Evolutionary conservation across 176 grass and related monocot species (phyloP).

Genomic region (Oryza glumipatula): DNA sequence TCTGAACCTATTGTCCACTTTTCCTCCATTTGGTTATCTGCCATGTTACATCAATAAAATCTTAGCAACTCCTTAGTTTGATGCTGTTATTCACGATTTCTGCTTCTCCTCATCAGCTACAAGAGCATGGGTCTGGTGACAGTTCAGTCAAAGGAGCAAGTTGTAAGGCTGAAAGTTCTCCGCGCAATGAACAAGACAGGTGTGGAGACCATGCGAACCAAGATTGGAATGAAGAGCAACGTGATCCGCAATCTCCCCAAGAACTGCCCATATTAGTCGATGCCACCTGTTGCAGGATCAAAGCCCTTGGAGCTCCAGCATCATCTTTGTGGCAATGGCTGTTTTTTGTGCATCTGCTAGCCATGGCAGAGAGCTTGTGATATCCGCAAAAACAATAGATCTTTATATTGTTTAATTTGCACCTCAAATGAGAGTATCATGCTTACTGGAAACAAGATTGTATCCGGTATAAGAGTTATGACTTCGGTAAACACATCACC

Average conservation of each 20-base stretch:
- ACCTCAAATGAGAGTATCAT: background rate
- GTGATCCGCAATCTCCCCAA: constrained; percentile 94
- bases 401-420: background rate
- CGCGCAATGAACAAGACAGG: constrained; percentile 71
- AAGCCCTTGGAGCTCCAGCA: constrained; percentile 6
- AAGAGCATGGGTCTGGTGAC: constrained; percentile 89
- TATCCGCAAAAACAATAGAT: background rate
- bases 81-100: background rate
- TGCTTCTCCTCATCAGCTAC: constrained; percentile 52
- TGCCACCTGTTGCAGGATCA: background rate
- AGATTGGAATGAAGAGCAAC: constrained; percentile 93
- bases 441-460: background rate
- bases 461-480: background rate
- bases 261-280: constrained; percentile 74
- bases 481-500: background rate
- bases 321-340: background rate
- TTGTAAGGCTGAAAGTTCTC: constrained; percentile 87
- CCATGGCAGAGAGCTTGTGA: background rate
- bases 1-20: background rate
- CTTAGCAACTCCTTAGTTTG: background rate
- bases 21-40: background rate
- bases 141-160: constrained; percentile 80
- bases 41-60: background rate
- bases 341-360: constrained; percentile 23
- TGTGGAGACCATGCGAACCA: constrained; percentile 74